Percentiles rank a stretch among this genome's conserved stretches.
phyloP scores from a whole-genome alignment of 495 filamentous ascomycete species.

The Neurospora hispaniola region DNA sequence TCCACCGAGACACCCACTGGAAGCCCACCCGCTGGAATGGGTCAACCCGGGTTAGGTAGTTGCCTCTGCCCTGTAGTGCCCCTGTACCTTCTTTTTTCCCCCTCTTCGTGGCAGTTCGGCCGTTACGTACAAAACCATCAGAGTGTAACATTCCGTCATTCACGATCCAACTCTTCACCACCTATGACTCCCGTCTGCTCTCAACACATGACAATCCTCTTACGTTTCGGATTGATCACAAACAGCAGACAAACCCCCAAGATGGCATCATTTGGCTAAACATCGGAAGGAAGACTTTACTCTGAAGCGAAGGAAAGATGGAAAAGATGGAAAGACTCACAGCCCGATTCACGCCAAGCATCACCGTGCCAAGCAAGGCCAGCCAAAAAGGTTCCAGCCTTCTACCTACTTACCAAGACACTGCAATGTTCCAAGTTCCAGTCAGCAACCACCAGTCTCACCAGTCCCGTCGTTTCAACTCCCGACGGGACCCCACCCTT shows the following conservation, averaged over 20 bases:
- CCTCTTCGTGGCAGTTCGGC: neutral
- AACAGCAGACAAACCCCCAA: neutral
- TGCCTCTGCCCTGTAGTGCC: too few relatives aligned
- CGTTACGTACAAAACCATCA: neutral
- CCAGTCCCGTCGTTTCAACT: neutral
- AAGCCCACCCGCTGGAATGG: neutral
- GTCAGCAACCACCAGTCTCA: neutral
- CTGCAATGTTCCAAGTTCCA: neutral
- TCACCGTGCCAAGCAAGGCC: neutral
- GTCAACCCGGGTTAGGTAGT: neutral
- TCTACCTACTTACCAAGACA: neutral
- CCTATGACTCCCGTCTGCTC: neutral
- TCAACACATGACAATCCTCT: neutral
- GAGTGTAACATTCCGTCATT: neutral
- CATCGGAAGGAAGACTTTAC: neutral
- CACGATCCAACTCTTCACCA: neutral
- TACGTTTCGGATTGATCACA: neutral
- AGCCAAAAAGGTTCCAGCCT: neutral
- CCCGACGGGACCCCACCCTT: neutral
- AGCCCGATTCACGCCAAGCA: neutral
- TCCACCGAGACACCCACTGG: neutral
- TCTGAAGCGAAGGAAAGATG: neutral
- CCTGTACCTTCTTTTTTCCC: neutral
- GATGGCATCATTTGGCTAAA: neutral
- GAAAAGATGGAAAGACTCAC: neutral